Percentiles rank a stretch among this genome's conserved stretches.
Evolutionary conservation across 192 early-diverging fungal genomes (phyloP).

Genomic region (Thamnidium elegans): DNA sequence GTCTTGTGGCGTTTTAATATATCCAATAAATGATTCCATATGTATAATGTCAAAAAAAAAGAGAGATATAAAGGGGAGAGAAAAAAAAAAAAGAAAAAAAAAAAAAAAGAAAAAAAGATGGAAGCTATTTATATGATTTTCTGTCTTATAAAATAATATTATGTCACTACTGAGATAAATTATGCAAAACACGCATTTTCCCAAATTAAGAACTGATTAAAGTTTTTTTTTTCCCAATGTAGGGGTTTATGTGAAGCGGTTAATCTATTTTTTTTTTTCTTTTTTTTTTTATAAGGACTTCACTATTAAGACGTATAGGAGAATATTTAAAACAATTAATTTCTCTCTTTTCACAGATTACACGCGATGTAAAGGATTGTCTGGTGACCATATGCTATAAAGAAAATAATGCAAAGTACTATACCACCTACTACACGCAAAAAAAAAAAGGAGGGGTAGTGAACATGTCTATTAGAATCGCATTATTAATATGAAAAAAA

Average conservation of each 20-base stretch:
- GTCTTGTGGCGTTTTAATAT: slow-evolving; percentile 82
- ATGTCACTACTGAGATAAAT: background rate
- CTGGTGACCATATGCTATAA: background rate
- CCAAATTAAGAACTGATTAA: background rate
- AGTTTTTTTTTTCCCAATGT: no score
- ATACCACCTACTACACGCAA: no score
- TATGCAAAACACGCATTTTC: background rate
- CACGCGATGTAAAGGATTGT: background rate
- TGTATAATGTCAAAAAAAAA: slow-evolving; percentile 4
- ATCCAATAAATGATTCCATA: slow-evolving; percentile 84
- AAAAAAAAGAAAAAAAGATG: background rate
- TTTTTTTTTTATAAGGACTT: background rate
- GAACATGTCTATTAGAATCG: no score
- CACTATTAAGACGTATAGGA: background rate
- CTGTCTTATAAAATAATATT: no score
- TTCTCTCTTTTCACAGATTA: background rate
- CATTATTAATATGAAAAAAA: no score
- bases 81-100: background rate
- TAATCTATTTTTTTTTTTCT: background rate
- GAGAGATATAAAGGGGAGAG: background rate
- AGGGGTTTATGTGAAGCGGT: slow-evolving; percentile 2
- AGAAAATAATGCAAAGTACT: background rate
- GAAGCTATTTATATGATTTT: background rate
- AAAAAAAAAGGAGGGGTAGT: no score
- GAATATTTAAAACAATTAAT: background rate